These are phyloP conservation scores for Mortierella sp. DNA, from an alignment of 371 early-diverging fungal genomes.

Conservation along the genomic window DNA sequence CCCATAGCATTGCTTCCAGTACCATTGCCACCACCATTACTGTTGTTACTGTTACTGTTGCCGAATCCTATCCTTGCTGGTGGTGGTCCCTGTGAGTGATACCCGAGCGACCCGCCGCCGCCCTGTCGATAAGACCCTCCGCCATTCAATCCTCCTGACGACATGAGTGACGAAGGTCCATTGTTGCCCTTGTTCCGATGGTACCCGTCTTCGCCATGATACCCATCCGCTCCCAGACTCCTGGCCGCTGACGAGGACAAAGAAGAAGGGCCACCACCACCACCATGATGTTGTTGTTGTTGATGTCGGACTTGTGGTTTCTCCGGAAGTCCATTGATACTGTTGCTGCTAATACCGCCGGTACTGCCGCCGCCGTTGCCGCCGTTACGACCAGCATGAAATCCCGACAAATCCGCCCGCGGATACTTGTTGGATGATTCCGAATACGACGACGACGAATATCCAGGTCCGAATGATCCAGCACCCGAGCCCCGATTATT, in stretches of 20 bases:
- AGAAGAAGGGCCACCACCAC: neutral
- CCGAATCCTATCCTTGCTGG: conserved; percentile 47
- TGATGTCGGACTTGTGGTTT: conserved; percentile 35
- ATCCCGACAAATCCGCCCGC: conserved; percentile 51
- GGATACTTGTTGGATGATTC: conserved; percentile 42
- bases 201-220: conserved; percentile 10
- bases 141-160: conserved; percentile 20
- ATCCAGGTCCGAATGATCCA: conserved; percentile 25
- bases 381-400: conserved; percentile 1
- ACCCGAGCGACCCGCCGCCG: conserved; percentile 14
- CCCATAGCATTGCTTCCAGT: conserved; percentile 12
- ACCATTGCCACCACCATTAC: neutral
- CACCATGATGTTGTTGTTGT: conserved; percentile 1
- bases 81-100: conserved; percentile 18
- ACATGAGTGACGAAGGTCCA: conserved; percentile 17
- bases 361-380: neutral
- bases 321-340: conserved; percentile 33
- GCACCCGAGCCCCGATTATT: conserved; percentile 11
- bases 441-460: conserved; percentile 12
- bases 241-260: conserved; percentile 7
- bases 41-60: neutral
- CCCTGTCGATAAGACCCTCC: conserved; percentile 27
- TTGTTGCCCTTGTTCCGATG: conserved; percentile 8
- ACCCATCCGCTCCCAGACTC: conserved; percentile 3
- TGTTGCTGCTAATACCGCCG: conserved; percentile 15